Percentiles rank a stretch among this genome's conserved stretches.
These are phyloP conservation scores for Metschnikowia gruessii DNA, from an alignment of 805 yeast species.

Conservation along the genomic window DNA sequence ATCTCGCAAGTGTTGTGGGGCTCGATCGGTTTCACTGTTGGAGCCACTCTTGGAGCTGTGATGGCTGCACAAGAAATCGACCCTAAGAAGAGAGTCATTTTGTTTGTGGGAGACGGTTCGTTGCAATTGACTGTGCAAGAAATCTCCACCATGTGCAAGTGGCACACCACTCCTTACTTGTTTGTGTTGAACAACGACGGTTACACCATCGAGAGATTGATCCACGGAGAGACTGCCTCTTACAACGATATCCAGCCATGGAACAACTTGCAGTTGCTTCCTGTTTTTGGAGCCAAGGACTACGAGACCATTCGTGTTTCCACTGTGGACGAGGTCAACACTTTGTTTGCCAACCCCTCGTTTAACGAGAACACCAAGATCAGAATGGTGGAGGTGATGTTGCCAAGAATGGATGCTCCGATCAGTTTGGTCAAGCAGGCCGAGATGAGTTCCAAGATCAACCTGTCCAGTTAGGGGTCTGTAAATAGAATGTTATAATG, in stretches of 20 bases:
- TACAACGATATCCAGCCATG: slow-evolving; percentile 41
- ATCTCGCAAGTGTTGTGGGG: slow-evolving; percentile 31
- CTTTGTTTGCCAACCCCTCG: slow-evolving; percentile 25
- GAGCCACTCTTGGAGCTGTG: slow-evolving; percentile 30
- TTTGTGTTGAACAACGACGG: slow-evolving; percentile 42
- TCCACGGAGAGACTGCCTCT: slow-evolving; percentile 37
- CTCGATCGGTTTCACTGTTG: slow-evolving; percentile 29
- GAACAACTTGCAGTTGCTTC: slow-evolving; percentile 34
- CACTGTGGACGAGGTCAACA: slow-evolving; percentile 27
- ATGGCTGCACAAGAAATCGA: slow-evolving; percentile 28
- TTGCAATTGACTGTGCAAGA: slow-evolving; percentile 43
- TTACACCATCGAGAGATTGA: slow-evolving; percentile 40
- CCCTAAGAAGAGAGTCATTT: slow-evolving; percentile 33
- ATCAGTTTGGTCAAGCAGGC: slow-evolving; percentile 36
- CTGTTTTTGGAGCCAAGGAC: slow-evolving; percentile 31
- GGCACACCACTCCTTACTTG: slow-evolving; percentile 34
- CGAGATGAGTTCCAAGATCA: slow-evolving; percentile 30
- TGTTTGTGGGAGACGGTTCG: slow-evolving; percentile 44
- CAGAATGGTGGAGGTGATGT: slow-evolving; percentile 36
- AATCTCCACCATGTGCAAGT: slow-evolving; percentile 36
- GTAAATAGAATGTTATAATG: background rate
- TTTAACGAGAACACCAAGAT: slow-evolving; percentile 32
- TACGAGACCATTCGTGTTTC: slow-evolving; percentile 28
- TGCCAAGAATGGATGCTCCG: slow-evolving; percentile 40
- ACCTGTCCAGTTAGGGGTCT: slow-evolving; percentile 13